Evolutionary conservation across 2,329 filamentous ascomycete genomes (phyloP).

Genomic region (Dothideomycetes sp.): DNA sequence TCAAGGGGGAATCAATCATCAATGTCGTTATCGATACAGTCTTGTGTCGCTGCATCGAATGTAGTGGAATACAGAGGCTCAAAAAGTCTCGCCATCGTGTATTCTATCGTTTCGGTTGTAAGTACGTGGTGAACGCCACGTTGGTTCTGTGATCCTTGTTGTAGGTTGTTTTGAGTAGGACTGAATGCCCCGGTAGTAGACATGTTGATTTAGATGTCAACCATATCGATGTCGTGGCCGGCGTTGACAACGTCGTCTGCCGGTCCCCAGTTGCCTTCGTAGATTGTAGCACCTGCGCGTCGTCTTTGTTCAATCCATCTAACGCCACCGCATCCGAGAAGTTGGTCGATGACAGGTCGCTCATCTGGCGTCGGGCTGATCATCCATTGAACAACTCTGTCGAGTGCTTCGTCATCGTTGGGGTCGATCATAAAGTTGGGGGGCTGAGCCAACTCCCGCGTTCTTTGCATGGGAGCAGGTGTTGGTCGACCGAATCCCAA

Average conservation of each 20-base stretch:
- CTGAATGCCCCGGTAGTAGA: slow-evolving; percentile 1
- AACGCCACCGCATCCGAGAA: slow-evolving; percentile 65
- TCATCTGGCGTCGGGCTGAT: slow-evolving; percentile 63
- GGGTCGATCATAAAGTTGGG: slow-evolving; percentile 84
- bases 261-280: slow-evolving; percentile 92
- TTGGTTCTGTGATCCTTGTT: slow-evolving; percentile 9
- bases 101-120: too few species aligned
- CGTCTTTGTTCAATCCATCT: slow-evolving; percentile 71
- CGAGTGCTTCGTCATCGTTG: slow-evolving; percentile 63
- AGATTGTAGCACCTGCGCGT: slow-evolving; percentile 84
- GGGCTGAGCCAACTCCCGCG: slow-evolving; percentile 54
- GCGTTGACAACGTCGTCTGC: slow-evolving; percentile 52
- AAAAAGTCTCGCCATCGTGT: too few species aligned
- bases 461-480: slow-evolving; percentile 18
- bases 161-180: slow-evolving; percentile 1
- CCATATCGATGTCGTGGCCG: slow-evolving; percentile 50
- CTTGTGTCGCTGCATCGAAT: too few species aligned
- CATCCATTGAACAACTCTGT: slow-evolving; percentile 81
- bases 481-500: slow-evolving; percentile 15
- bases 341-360: slow-evolving; percentile 64
- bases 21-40: slow-evolving; percentile 11
- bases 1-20: slow-evolving; percentile 12
- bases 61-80: too few species aligned
- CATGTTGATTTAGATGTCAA: slow-evolving; percentile 36
- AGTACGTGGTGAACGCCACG: too few species aligned